phyloP scores from a whole-genome alignment of 2,329 filamentous ascomycete genomes.

The Claviceps arundinis region DNA sequence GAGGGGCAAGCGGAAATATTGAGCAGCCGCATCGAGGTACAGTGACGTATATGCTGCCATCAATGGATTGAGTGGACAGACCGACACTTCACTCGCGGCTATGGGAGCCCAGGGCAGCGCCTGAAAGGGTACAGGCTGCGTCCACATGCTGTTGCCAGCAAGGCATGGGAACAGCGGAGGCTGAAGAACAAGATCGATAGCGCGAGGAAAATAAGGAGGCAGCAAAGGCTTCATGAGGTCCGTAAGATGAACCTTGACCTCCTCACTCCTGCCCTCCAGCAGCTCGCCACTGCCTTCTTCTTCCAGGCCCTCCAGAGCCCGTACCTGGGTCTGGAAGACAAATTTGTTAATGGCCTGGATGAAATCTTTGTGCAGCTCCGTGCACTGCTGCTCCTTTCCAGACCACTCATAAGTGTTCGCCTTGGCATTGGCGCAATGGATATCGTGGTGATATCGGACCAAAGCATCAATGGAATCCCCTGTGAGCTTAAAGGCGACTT shows the following conservation, averaged over 20 bases:
- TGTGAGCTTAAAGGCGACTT: conserved; percentile 96
- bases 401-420: conserved; percentile 89
- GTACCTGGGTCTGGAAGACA: conserved; percentile 79
- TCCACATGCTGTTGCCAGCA: conserved; percentile 65
- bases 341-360: conserved; percentile 95
- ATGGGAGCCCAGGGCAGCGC: conserved; percentile 70
- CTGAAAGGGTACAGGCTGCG: conserved; percentile 56
- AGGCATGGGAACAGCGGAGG: conserved; percentile 74
- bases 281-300: conserved; percentile 93
- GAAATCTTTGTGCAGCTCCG: conserved; percentile 95
- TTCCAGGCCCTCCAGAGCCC: conserved; percentile 86
- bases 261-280: conserved; percentile 78
- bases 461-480: conserved; percentile 86
- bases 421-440: conserved; percentile 82
- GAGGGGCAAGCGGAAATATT: conserved; percentile 71
- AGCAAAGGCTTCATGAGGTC: conserved; percentile 77
- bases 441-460: conserved; percentile 90
- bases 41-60: conserved; percentile 64
- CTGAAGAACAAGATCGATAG: conserved; percentile 80
- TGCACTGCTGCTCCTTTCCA: conserved; percentile 90
- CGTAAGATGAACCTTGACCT: conserved; percentile 80
- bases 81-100: conserved; percentile 57
- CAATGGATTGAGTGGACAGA: conserved; percentile 71
- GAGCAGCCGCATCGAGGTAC: conserved; percentile 50
- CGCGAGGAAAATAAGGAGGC: conserved; percentile 63